Conservation (phyloP, 805 yeast species). For the Wickerhamomyces rabaulensis region DNA sequence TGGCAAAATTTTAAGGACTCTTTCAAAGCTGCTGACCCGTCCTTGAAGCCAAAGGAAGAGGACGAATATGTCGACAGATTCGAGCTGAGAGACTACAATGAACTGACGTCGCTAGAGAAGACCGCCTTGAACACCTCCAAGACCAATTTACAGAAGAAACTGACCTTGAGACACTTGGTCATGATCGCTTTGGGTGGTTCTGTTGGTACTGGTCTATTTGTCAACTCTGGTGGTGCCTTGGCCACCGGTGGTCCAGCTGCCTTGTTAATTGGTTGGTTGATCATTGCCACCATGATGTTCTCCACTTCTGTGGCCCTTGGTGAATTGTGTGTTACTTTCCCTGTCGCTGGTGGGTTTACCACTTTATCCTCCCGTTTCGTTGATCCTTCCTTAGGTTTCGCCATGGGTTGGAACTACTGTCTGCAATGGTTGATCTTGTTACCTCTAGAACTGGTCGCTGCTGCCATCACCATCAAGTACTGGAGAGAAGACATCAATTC, state of each 20-base stretch:
- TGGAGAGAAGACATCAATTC: slow-evolving; percentile 46
- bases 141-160: slow-evolving; percentile 28
- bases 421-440: slow-evolving; percentile 50
- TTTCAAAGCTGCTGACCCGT: slow-evolving; percentile 30
- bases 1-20: slow-evolving; percentile 37
- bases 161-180: slow-evolving; percentile 54
- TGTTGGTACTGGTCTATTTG: slow-evolving; percentile 67
- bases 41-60: slow-evolving; percentile 9
- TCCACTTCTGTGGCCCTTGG: slow-evolving; percentile 53
- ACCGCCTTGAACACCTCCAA: slow-evolving; percentile 33
- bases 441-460: slow-evolving; percentile 56
- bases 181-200: slow-evolving; percentile 77
- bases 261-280: slow-evolving; percentile 47
- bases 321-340: slow-evolving; percentile 48
- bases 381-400: slow-evolving; percentile 50
- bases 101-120: slow-evolving; percentile 32
- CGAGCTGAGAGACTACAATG: slow-evolving; percentile 14
- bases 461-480: slow-evolving; percentile 48
- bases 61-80: slow-evolving; percentile 11
- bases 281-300: slow-evolving; percentile 54
- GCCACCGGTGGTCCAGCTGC: slow-evolving; percentile 61
- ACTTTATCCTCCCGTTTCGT: slow-evolving; percentile 45
- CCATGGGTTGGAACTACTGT: slow-evolving; percentile 47
- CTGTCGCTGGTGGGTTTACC: slow-evolving; percentile 49
- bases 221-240: slow-evolving; percentile 58